Conservation (phyloP, 1,139 yeast species). For the Pneumocystis oryctolagi region DNA sequence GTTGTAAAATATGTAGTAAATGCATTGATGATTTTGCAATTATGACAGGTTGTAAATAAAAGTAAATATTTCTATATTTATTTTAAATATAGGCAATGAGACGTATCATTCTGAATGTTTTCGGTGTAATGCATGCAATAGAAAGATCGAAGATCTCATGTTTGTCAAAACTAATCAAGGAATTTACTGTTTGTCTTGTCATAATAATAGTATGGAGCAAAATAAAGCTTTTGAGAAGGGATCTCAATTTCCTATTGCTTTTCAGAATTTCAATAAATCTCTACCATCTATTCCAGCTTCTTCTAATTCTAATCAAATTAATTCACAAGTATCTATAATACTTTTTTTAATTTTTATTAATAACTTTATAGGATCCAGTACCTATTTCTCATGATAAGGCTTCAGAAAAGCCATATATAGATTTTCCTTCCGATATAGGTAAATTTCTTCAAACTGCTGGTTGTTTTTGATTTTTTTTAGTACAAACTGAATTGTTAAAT, state of each 20-base stretch:
- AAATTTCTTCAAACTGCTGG: not conserved
- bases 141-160: conserved; percentile 72
- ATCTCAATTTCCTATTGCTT: not conserved
- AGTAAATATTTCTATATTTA: not conserved
- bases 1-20: conserved; percentile 73
- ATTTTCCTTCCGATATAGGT: not conserved
- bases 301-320: not conserved
- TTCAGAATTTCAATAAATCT: not conserved
- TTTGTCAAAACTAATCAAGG: conserved; percentile 94
- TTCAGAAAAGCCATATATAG: not conserved
- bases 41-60: conserved; percentile 33
- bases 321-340: not conserved
- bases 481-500: not conserved
- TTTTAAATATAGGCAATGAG: conserved; percentile 43
- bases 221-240: conserved; percentile 17
- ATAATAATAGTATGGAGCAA: conserved; percentile 63
- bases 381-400: not conserved
- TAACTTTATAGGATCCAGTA: not conserved
- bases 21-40: conserved; percentile 94
- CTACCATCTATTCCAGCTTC: not conserved
- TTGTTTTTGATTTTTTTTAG: not conserved
- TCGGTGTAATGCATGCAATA: conserved; percentile 78
- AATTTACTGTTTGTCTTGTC: conserved; percentile 84
- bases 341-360: not conserved
- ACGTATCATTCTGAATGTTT: conserved; percentile 90